Percentiles rank a stretch among this genome's conserved stretches.
phyloP scores from a whole-genome alignment of 225 moss, liverwort and hornwort genomes.

The Marchantia paleacea region DNA sequence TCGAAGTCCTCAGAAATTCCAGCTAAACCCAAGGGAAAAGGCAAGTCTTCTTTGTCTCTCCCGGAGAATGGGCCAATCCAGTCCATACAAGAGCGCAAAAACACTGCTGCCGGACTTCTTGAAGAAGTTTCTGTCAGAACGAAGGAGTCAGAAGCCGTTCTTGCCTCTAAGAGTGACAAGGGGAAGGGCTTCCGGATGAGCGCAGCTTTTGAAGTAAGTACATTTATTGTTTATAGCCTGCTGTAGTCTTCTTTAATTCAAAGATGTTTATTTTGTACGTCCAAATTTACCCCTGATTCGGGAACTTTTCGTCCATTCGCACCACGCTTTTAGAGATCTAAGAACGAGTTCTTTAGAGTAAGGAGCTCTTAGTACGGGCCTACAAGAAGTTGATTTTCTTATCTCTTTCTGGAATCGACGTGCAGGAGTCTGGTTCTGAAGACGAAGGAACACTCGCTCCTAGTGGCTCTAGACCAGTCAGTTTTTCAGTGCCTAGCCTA shows the following conservation, averaged over 20 bases:
- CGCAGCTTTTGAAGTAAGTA: constrained; percentile 71
- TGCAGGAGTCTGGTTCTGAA: constrained; percentile 58
- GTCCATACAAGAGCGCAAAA: constrained; percentile 31
- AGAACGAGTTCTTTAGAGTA: background rate
- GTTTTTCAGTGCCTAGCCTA: constrained; percentile 25
- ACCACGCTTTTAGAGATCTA: background rate
- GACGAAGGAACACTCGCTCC: constrained; percentile 57
- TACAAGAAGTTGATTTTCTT: background rate
- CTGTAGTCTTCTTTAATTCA: background rate
- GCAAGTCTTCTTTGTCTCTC: constrained; percentile 50
- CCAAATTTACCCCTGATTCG: no score
- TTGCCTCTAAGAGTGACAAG: constrained; percentile 49
- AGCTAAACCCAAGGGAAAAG: constrained; percentile 59
- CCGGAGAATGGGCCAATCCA: constrained; percentile 57
- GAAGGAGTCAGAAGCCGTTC: constrained; percentile 50
- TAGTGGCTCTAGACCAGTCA: constrained; percentile 1
- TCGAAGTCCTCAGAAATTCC: constrained; percentile 51
- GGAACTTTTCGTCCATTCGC: background rate
- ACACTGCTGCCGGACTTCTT: constrained; percentile 22
- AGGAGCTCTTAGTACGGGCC: background rate
- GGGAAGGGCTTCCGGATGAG: constrained; percentile 79
- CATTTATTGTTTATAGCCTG: background rate
- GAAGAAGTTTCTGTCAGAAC: constrained; percentile 35
- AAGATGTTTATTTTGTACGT: background rate
- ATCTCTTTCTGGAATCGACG: background rate